Percentiles rank a stretch among this genome's conserved stretches.
phyloP scores from a whole-genome alignment of 495 filamentous ascomycete genomes.

The Trichoderma virens region DNA sequence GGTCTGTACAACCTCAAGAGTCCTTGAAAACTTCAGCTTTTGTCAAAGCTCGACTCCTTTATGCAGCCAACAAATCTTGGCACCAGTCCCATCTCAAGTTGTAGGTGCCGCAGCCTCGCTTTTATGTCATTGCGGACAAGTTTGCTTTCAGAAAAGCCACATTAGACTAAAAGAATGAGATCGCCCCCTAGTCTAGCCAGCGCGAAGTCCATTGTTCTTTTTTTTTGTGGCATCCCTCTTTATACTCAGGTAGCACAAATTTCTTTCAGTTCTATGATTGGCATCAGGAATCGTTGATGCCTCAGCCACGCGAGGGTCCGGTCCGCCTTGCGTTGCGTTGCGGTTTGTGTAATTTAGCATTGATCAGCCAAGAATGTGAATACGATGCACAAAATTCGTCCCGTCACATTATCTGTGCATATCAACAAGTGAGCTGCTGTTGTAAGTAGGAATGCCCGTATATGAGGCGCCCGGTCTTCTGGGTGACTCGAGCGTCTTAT shows the following conservation, averaged over 20 bases:
- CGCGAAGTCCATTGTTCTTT: background rate
- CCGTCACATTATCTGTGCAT: background rate
- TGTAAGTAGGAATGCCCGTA: background rate
- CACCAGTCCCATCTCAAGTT: background rate
- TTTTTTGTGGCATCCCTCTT: background rate
- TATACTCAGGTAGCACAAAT: no score
- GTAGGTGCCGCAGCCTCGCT: background rate
- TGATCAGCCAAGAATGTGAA: no score
- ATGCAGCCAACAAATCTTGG: background rate
- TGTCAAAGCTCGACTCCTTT: background rate
- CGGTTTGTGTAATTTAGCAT: no score
- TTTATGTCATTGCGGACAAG: background rate
- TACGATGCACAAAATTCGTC: background rate
- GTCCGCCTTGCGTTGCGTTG: no score
- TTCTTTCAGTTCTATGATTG: no score
- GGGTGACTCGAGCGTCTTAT: background rate
- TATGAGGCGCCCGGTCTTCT: background rate
- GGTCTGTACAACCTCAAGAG: background rate
- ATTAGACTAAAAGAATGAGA: no score
- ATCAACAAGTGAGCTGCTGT: background rate
- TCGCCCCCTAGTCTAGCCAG: no score
- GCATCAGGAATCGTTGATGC: no score
- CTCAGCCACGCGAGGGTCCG: no score
- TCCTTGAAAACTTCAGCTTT: background rate
- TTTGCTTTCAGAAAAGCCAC: background rate